Base-by-base conservation (phyloP, 2,329 filamentous ascomycete genomes). In the Monilinia vaccinii-corymbosi region DNA sequence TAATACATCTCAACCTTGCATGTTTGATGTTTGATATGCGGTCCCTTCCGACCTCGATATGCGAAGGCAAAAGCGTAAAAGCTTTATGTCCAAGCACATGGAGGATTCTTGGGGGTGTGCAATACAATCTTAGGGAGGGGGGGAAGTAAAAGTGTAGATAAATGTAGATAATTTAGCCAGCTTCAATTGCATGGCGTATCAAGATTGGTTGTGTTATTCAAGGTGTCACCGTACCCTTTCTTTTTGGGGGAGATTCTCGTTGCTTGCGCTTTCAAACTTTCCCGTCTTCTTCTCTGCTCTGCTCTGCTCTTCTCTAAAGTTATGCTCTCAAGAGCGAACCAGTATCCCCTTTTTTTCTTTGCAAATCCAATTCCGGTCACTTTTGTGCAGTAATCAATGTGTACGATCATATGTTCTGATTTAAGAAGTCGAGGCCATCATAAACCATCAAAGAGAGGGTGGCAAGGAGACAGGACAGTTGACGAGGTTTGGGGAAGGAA, bases 191-290 rank as follows among this genome's bases (percentile, higher is more conserved):
- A 62, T 56, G 48, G 58, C 50, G 25, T 53, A 60, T 60, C 51
- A 65, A 56, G 48, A 61, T 60, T 32, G 58, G 51, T 34, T 53
- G 40, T 36, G 65, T 66, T 62, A 63, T 63, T 70, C 65, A 68
- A 71, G 66, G 67, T 71, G 69, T 70, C 62, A 72, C 70, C 69
- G 63, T 72, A 72, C 70, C 69, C 69, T 68, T 70, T 62, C 11
- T 47, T 34, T 59, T 36, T 48, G 34, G 8, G n/a, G n/a, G n/a
- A n/a, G n/a, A n/a, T 31, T 40, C 38, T 16, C n/a, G 48, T 38
- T 32, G 45, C 56, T 48, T 42, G 25, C 46, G 51, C 60, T 51
- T 31, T 60, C 46, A 51, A 48, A 36, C 32, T 23, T 25, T 34
- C 21, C 36, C 16, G 13, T 57, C 40, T 36, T 28, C n/a, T 36